Conservation (phyloP, 1,284 basidiomycete genomes). For the Puccinia triticina region DNA sequence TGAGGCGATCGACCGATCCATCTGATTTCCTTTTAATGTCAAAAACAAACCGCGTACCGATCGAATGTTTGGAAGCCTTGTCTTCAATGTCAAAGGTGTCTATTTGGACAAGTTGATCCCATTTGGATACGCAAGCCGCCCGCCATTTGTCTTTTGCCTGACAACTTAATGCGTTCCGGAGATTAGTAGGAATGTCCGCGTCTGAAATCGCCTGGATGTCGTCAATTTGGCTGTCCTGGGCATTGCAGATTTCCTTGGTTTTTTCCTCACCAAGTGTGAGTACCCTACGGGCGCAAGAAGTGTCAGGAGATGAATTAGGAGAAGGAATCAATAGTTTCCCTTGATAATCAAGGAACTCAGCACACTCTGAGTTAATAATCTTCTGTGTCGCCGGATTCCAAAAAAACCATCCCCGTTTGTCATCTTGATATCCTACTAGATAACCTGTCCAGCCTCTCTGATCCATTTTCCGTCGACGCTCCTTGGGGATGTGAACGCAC, state of each 20-base stretch:
- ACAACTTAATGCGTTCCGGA: not conserved
- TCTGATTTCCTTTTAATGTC: slow-evolving; percentile 17
- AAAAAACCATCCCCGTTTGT: slow-evolving; percentile 6
- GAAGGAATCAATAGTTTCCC: not conserved
- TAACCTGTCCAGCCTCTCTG: not conserved
- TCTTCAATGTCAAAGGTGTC: not conserved
- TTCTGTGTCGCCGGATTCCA: not conserved
- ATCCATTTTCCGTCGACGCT: slow-evolving; percentile 1
- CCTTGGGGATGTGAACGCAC: slow-evolving; percentile 3
- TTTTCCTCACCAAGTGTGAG: not conserved
- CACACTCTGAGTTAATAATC: slow-evolving; percentile 12
- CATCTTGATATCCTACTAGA: not conserved
- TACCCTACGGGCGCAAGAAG: not conserved
- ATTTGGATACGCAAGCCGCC: not conserved
- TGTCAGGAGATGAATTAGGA: not conserved
- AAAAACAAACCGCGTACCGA: slow-evolving; percentile 1
- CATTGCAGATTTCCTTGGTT: not conserved
- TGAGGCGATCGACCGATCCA: not conserved
- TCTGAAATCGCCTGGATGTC: not conserved
- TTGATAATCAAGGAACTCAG: slow-evolving; percentile 1
- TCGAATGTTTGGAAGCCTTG: not conserved
- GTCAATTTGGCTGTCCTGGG: not conserved
- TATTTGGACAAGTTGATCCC: not conserved
- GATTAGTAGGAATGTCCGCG: not conserved
- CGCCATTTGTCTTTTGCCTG: not conserved